Percentiles rank a stretch among this genome's conserved stretches.
These are phyloP conservation scores for Penicillium rolfsii DNA, from an alignment of 2,329 filamentous ascomycete genomes.

Conservation along the genomic window DNA sequence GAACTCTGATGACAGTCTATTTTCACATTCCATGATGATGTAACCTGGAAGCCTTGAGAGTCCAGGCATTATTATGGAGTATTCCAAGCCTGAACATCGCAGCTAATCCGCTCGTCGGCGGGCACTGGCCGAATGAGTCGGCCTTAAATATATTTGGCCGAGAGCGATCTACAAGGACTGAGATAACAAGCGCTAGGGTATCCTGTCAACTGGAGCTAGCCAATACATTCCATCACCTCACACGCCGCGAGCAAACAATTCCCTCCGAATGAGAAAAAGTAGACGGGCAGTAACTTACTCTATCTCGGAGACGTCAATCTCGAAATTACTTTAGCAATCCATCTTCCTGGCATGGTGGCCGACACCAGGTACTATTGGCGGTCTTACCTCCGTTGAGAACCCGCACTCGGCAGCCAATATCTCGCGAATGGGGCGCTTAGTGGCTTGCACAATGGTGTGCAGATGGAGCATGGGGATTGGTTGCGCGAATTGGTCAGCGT, in stretches of 20 bases:
- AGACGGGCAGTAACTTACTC: background rate
- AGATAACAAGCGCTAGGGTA: too few species aligned
- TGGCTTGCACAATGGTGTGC: conserved; percentile 17
- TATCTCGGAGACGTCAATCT: background rate
- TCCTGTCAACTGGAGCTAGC: too few species aligned
- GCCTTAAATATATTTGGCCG: background rate
- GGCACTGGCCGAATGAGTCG: background rate
- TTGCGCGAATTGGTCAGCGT: background rate
- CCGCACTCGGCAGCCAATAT: conserved; percentile 15
- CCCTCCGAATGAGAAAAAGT: background rate
- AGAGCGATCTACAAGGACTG: background rate
- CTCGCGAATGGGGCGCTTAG: conserved; percentile 20
- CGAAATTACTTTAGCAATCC: background rate
- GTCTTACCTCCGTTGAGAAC: conserved; percentile 8
- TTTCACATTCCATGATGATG: background rate
- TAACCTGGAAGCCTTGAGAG: background rate
- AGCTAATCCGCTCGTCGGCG: background rate
- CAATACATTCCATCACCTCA: background rate
- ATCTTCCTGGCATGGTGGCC: background rate
- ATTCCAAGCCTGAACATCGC: background rate
- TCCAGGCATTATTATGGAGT: background rate
- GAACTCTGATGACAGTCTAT: background rate
- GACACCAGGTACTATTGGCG: background rate
- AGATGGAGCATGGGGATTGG: conserved; percentile 2
- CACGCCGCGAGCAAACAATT: background rate